Base-by-base conservation (phyloP, 2,329 filamentous ascomycete genomes). In the Ophiostoma ips region DNA sequence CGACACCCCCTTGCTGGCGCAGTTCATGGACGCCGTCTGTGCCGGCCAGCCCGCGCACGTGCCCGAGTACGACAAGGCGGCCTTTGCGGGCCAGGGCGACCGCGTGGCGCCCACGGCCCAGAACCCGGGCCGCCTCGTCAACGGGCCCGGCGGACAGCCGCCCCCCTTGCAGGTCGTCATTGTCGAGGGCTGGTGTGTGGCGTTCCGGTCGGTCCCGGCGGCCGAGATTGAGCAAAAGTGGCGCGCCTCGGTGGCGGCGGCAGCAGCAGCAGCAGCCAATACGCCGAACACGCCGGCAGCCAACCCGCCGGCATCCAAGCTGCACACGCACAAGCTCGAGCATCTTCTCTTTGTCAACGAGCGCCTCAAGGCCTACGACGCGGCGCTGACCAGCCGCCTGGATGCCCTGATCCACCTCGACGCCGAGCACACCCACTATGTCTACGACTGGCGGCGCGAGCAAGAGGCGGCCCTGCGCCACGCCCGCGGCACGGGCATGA, bases 151-250 rank as follows among this genome's bases (percentile, higher is more conserved):
- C 9, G 19, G 21, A 5, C 8, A 9, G 2, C 69, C 75, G 49
- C 63, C 61, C 2, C 68, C 64, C n/a, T 65, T 76, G 21, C 65
- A 75, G 21, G 77, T 90, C 7, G 73, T 95, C 19, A 77, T 95
- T 48, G 81, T 95, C 55, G 88, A 95, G 64, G 88, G 89, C 16
- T 95, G 88, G 89, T 92, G 84, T 63, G 79, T 94, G 12, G 89
- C 87, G 3, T 95, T 95, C 66, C 78, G 81, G 6, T 65, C 83
- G 0, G 64, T 89, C 12, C 58, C 67, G 30, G 64, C 72, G 0
- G 61, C 67, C n/a, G 70, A 66, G 5, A 62, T 77, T 4, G 70
- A 72, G 28, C 62, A 79, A 3, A 71, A 71, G 57, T 68, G 70
- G 60, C 11, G 6, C 12, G 48, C 40, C 9, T 36, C 75, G 72